These are phyloP conservation scores for Phytophthora agathidicida DNA, from an alignment of 352 stramenopile genomes.

Conservation along the genomic window DNA sequence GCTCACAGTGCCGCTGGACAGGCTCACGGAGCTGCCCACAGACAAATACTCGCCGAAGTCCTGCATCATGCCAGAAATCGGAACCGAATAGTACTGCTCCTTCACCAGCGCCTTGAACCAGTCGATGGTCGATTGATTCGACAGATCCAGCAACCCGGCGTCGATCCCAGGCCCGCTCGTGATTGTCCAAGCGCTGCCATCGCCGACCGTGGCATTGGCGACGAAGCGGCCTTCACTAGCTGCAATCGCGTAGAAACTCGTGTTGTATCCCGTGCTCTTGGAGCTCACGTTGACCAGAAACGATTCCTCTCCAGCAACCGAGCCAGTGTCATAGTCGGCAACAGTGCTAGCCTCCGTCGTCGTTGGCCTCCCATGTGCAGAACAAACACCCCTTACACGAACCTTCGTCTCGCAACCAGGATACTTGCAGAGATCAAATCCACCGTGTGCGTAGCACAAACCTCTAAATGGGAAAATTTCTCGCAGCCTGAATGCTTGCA, in stretches of 20 bases:
- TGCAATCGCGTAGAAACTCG: slow-evolving; percentile 32
- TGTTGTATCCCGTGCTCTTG: slow-evolving; percentile 37
- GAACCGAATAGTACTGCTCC: slow-evolving; percentile 34
- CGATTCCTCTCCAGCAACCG: too few species aligned
- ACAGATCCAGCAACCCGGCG: slow-evolving; percentile 28
- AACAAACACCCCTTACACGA: too few species aligned
- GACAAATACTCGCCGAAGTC: slow-evolving; percentile 35
- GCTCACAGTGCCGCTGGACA: slow-evolving; percentile 20
- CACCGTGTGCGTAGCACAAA: too few species aligned
- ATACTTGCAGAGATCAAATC: too few species aligned
- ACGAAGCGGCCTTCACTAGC: slow-evolving; percentile 29
- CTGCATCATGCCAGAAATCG: slow-evolving; percentile 39
- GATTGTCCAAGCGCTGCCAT: slow-evolving; percentile 30
- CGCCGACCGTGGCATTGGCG: slow-evolving; percentile 23
- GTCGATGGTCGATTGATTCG: slow-evolving; percentile 32
- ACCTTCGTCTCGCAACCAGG: too few species aligned
- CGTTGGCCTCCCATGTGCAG: too few species aligned
- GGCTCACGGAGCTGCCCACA: slow-evolving; percentile 26
- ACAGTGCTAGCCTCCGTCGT: too few species aligned
- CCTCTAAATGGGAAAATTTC: too few species aligned
- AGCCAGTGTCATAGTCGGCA: too few species aligned
- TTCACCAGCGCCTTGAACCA: slow-evolving; percentile 36
- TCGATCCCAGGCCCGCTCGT: slow-evolving; percentile 31
- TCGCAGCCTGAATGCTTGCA: too few species aligned
- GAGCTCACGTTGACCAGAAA: slow-evolving; percentile 30